Evolutionary conservation across 1,284 basidiomycete species (phyloP).

Genomic region (Hypsizygus ulmarius): DNA sequence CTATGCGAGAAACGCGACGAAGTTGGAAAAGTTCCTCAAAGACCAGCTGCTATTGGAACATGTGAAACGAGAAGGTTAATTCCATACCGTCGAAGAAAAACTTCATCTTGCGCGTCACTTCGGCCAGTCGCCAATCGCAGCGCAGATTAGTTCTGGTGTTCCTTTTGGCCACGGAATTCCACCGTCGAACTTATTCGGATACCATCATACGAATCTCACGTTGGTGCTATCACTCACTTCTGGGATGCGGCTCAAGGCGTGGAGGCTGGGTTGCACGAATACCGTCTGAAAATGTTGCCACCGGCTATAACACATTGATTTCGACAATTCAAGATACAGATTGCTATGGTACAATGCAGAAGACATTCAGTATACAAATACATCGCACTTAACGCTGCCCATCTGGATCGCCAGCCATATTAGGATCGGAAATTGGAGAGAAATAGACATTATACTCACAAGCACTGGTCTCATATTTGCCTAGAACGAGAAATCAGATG

Average conservation of each 20-base stretch:
- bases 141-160: background rate
- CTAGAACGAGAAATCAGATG: slow-evolving; percentile 17
- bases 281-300: too few species aligned
- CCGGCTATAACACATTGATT: too few species aligned
- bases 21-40: slow-evolving; percentile 72
- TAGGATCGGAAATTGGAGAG: slow-evolving; percentile 1
- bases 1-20: slow-evolving; percentile 85
- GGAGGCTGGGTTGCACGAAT: too few species aligned
- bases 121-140: background rate
- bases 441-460: slow-evolving; percentile 42
- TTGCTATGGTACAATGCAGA: background rate
- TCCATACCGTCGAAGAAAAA: background rate
- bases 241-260: too few species aligned
- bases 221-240: too few species aligned
- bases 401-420: slow-evolving; percentile 29
- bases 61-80: slow-evolving; percentile 27
- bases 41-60: slow-evolving; percentile 43
- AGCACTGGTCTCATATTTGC: slow-evolving; percentile 63
- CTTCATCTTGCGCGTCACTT: background rate
- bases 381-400: slow-evolving; percentile 39
- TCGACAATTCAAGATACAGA: too few species aligned
- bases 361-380: slow-evolving; percentile 5
- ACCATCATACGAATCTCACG: too few species aligned
- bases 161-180: background rate
- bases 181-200: background rate